Evolutionary conservation across 176 grass and related monocot genomes (phyloP).

Genomic region (Guadua angustifolia): DNA sequence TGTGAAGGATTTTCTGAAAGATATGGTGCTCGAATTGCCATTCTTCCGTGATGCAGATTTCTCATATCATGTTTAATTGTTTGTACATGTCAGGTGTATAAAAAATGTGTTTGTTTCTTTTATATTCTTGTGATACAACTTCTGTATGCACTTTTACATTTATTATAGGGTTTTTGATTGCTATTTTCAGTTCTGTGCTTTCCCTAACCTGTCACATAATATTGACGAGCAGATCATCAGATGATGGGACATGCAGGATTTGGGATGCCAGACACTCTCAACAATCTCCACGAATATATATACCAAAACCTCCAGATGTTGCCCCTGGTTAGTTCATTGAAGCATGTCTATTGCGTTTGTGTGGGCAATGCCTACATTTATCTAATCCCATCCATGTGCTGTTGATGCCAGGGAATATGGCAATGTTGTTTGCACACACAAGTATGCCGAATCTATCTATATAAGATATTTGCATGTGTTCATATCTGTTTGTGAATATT

Average conservation of each 20-base stretch:
- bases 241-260: conserved; percentile 98
- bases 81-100: conserved; percentile 8
- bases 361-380: conserved; percentile 21
- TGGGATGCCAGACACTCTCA: conserved; percentile 92
- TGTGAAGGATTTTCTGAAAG: too few relatives aligned
- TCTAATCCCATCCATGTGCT: conserved; percentile 28
- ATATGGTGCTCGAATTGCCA: too few relatives aligned
- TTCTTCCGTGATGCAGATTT: too few relatives aligned
- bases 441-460: too few relatives aligned
- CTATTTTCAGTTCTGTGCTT: conserved; percentile 23
- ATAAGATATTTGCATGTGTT: too few relatives aligned
- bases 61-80: conserved; percentile 9
- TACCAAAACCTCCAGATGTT: conserved; percentile 87
- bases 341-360: conserved; percentile 36
- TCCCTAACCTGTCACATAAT: conserved; percentile 40
- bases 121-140: conserved; percentile 37
- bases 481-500: too few relatives aligned
- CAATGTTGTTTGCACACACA: too few relatives aligned
- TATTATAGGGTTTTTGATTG: conserved; percentile 9
- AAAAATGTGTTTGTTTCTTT: conserved; percentile 3
- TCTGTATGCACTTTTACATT: conserved; percentile 5
- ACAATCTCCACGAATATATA: conserved; percentile 71
- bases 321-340: conserved; percentile 68
- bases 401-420: conserved; percentile 72
- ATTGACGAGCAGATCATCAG: conserved; percentile 78